These are phyloP conservation scores for Thelonectria discophora DNA, from an alignment of 2,329 filamentous ascomycete genomes.

Conservation along the genomic window DNA sequence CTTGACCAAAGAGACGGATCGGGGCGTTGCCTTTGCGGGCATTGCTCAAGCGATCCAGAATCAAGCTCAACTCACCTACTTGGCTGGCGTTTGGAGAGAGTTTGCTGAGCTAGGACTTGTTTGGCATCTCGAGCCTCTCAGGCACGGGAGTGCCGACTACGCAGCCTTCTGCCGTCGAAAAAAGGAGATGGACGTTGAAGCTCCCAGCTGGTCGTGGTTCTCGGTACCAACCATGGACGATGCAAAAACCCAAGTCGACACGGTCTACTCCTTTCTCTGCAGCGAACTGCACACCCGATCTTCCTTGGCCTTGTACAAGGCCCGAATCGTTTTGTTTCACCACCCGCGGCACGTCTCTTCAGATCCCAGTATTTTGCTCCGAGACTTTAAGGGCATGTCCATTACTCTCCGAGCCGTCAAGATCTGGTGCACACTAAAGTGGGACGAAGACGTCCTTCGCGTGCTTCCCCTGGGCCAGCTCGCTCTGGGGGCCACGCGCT, in stretches of 20 bases:
- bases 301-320: neutral
- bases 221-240: constrained; percentile 6
- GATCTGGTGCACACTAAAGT: constrained; percentile 15
- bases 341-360: constrained; percentile 1
- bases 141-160: neutral
- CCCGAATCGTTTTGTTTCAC: neutral
- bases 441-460: constrained; percentile 17
- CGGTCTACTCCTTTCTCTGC: constrained; percentile 15
- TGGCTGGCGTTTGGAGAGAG: constrained; percentile 25
- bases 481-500: neutral
- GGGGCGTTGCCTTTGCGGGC: constrained; percentile 13
- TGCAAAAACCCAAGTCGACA: neutral
- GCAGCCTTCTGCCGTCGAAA: neutral
- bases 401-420: constrained; percentile 15
- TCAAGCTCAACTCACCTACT: constrained; percentile 8
- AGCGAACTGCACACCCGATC: constrained; percentile 8
- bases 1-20: constrained; percentile 12
- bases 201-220: constrained; percentile 24
- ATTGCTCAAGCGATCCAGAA: constrained; percentile 10
- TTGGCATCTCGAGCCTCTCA: constrained; percentile 1
- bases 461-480: constrained; percentile 1
- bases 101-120: constrained; percentile 20
- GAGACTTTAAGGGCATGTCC: constrained; percentile 10
- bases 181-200: neutral
- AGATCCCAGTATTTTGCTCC: neutral